A percentile compares a stretch with the other conserved stretches of the same genome.
Conservation (phyloP, 1,284 basidiomycete species). For the Ustilago loliicola region DNA sequence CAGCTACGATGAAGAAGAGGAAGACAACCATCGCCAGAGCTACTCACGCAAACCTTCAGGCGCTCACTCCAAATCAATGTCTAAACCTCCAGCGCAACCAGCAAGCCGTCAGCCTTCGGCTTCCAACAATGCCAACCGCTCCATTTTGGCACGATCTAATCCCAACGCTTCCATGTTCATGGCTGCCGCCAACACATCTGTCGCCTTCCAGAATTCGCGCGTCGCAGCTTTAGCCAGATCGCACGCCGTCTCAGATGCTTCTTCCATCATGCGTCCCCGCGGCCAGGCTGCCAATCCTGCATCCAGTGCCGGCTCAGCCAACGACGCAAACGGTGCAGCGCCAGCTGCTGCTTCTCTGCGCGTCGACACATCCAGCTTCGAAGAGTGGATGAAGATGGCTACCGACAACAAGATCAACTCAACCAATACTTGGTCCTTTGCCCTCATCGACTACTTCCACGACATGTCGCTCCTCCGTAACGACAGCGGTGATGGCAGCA, state of each 20-base stretch:
- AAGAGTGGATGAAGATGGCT: slow-evolving; percentile 99
- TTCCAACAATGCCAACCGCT: slow-evolving; percentile 46
- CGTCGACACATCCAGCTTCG: slow-evolving; percentile 72
- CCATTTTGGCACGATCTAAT: slow-evolving; percentile 42
- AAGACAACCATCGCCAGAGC: slow-evolving; percentile 16
- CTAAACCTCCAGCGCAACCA: slow-evolving; percentile 28
- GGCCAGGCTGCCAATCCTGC: slow-evolving; percentile 25
- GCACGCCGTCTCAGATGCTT: slow-evolving; percentile 46
- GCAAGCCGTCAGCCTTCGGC: slow-evolving; percentile 40
- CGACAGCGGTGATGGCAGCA: slow-evolving; percentile 72
- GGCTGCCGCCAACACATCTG: slow-evolving; percentile 36
- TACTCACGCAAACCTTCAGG: slow-evolving; percentile 31
- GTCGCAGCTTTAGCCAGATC: slow-evolving; percentile 50
- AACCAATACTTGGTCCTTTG: slow-evolving; percentile 97
- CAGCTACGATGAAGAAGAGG: slow-evolving; percentile 36
- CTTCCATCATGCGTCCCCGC: slow-evolving; percentile 50
- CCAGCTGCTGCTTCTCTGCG: slow-evolving; percentile 48
- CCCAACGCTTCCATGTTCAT: slow-evolving; percentile 51
- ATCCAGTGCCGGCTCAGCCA: slow-evolving; percentile 12
- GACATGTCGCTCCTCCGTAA: slow-evolving; percentile 92
- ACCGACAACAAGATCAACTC: slow-evolving; percentile 99
- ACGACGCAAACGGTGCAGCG: slow-evolving; percentile 20
- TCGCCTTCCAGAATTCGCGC: slow-evolving; percentile 49
- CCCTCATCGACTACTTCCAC: slow-evolving; percentile 98
- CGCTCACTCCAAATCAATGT: slow-evolving; percentile 19